These are phyloP conservation scores for Pichia exigua DNA, from an alignment of 805 yeast genomes.

Conservation along the genomic window DNA sequence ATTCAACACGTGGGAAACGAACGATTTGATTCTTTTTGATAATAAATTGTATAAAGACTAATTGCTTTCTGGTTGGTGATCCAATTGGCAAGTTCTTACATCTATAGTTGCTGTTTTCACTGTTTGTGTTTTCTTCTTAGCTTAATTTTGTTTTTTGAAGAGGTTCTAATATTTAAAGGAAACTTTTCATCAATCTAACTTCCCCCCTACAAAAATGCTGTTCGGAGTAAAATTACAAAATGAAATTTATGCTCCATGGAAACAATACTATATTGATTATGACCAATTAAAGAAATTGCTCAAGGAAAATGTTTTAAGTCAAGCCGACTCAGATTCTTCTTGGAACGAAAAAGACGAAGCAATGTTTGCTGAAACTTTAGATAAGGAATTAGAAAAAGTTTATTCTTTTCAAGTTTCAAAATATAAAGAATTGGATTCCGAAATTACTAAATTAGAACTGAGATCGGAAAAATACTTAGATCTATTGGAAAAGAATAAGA, in stretches of 20 bases:
- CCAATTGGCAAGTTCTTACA: neutral
- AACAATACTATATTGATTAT: slow-evolving; percentile 59
- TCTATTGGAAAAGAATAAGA: slow-evolving; percentile 15
- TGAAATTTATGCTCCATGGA: slow-evolving; percentile 88
- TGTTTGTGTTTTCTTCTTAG: neutral
- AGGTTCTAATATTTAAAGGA: neutral
- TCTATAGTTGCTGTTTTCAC: neutral
- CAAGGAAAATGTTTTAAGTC: slow-evolving; percentile 51
- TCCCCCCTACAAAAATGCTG: slow-evolving; percentile 46
- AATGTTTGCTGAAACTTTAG: slow-evolving; percentile 57
- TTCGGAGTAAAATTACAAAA: slow-evolving; percentile 78
- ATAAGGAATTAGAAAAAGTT: slow-evolving; percentile 67
- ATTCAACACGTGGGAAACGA: neutral
- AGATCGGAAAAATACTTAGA: slow-evolving; percentile 38
- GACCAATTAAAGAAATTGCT: slow-evolving; percentile 56
- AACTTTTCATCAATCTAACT: neutral
- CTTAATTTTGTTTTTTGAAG: neutral
- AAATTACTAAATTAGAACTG: slow-evolving; percentile 57
- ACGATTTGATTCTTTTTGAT: neutral
- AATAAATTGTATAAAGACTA: neutral
- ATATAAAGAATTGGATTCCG: slow-evolving; percentile 60
- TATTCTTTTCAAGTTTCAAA: slow-evolving; percentile 62
- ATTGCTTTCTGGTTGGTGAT: neutral
- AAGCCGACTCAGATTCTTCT: slow-evolving; percentile 16
- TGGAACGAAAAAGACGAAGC: slow-evolving; percentile 74